Evolutionary conservation across 1,284 basidiomycete genomes (phyloP).

Genomic region (Rhodotorula glutinis): DNA sequence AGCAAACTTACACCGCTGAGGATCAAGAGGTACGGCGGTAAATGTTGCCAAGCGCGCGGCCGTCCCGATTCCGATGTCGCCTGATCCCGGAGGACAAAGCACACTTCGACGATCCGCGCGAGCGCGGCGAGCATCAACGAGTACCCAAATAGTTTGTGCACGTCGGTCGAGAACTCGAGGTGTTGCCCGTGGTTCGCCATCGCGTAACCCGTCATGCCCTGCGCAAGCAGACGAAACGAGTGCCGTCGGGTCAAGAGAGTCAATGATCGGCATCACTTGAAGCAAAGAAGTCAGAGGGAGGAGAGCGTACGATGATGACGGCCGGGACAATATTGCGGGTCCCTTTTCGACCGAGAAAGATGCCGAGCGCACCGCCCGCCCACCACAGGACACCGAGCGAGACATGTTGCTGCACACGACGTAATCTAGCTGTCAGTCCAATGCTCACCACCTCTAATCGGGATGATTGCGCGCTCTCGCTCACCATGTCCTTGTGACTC

Average conservation of each 20-base stretch:
- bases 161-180: constrained; percentile 76
- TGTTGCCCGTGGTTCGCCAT: constrained; percentile 89
- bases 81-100: constrained; percentile 60
- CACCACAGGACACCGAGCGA: constrained; percentile 60
- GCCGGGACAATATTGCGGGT: constrained; percentile 79
- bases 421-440: not conserved
- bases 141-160: constrained; percentile 47
- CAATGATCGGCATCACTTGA: too few relatives aligned
- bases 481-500: constrained; percentile 36
- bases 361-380: constrained; percentile 83
- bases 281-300: too few relatives aligned
- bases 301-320: constrained; percentile 55
- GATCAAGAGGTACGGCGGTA: constrained; percentile 73
- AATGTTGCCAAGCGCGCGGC: constrained; percentile 67
- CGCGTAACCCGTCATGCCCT: constrained; percentile 82
- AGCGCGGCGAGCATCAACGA: constrained; percentile 82
- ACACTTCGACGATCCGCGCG: constrained; percentile 79
- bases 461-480: not conserved
- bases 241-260: too few relatives aligned
- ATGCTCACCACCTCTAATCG: not conserved
- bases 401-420: constrained; percentile 40
- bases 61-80: constrained; percentile 36
- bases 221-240: not conserved
- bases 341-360: constrained; percentile 78
- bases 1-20: constrained; percentile 56